Evolutionary conservation across 202 grass and related monocot species (phyloP).

Genomic region (Setaria viridis): DNA sequence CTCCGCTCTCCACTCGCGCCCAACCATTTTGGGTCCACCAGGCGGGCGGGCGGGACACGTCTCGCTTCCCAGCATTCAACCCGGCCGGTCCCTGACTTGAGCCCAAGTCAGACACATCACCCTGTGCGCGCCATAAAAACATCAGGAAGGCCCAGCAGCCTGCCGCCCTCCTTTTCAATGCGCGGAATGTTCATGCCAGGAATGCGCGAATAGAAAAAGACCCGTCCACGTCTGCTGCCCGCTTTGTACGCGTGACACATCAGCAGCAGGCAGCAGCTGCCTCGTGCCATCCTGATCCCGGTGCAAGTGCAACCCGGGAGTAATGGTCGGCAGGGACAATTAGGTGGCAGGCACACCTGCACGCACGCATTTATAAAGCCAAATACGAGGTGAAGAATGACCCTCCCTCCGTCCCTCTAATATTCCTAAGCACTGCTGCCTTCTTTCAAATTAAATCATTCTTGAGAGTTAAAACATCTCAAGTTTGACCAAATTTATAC

Average conservation of each 20-base stretch:
- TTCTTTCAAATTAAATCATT: too few species aligned
- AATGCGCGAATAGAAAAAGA: background rate
- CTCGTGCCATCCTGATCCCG: too few species aligned
- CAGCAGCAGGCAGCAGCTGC: too few species aligned
- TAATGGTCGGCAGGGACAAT: background rate
- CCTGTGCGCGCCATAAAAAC: background rate
- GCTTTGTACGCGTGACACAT: too few species aligned
- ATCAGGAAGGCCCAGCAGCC: background rate
- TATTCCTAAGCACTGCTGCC: too few species aligned
- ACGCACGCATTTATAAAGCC: background rate
- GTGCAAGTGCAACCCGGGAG: too few species aligned
- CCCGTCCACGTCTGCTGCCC: too few species aligned
- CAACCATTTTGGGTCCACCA: background rate
- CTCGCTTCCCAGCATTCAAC: background rate
- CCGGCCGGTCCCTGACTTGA: background rate
- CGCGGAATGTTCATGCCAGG: background rate
- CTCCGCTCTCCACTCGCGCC: background rate
- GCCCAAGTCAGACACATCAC: background rate
- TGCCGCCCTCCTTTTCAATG: background rate
- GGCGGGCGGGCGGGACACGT: too few species aligned
- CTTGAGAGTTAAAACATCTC: too few species aligned
- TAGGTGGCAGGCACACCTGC: constrained; percentile 9
- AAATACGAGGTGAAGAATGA: too few species aligned
- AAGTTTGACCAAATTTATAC: too few species aligned
- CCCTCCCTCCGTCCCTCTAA: too few species aligned